Evolutionary conservation across 2,329 filamentous ascomycete genomes (phyloP), one percentile per base, ranked within the genome.

Genomic region (Blastomyces gilchristii): DNA sequence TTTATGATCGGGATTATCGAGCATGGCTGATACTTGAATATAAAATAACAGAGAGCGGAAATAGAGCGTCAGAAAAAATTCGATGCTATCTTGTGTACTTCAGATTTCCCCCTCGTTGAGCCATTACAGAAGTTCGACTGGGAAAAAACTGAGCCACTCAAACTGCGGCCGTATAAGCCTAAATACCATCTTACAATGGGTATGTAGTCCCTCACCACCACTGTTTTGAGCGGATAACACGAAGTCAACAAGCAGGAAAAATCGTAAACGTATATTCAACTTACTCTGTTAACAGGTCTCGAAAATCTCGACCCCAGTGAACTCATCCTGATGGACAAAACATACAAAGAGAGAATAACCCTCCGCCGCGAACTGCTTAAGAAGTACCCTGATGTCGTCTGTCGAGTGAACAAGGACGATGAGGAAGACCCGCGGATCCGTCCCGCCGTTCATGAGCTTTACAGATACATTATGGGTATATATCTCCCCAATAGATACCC

Each of bases 101-200:
- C 39, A 31, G 62, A 66, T 31, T 67, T 62, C 31, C 63, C 66
- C 6, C 37, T 59, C 1, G 66, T 67, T 37, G 59, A 65, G 28
- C 78, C 82, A 2, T 73, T 85, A 3, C 57, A 70, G 2, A 71
- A 78, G 62, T 83, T 86, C 66, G 72, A 83, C 64, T 82, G 82
- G 78, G 69, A 75, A 60, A 76, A 72, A 0, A 80, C 78, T 41
- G 76, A 81, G 63, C 84, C 83, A 0, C 69, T 84, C 47, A 78
- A 82, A 63, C 70, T 84, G 12, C 76, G 84, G 16, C 81, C 82
- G 0, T 85, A 85, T 72, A 85, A 84, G 70, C 79, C 82, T 5
- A 85, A 81, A 67, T 87, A 84, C 69, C 80, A 86, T 69, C 71
- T 87, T 60, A 86, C 84, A 6, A 87, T 87, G 85, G 82, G 84